These are phyloP conservation scores for Pythium aristosporum DNA, from an alignment of 352 stramenopile species.

Conservation along the genomic window DNA sequence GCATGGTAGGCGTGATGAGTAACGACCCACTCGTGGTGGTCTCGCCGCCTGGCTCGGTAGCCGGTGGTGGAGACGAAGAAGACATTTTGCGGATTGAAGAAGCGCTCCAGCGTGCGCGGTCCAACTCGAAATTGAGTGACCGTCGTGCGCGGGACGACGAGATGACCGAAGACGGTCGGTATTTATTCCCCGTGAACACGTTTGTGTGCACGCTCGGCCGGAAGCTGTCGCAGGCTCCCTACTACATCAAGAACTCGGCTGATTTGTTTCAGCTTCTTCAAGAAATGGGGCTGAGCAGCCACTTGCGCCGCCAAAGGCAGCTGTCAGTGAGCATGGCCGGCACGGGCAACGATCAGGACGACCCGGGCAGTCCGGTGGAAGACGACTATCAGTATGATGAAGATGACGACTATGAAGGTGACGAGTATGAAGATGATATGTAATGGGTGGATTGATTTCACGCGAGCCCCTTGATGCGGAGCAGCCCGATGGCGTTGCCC, in stretches of 20 bases:
- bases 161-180: conserved; percentile 40
- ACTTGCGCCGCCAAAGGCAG: conserved; percentile 71
- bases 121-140: conserved; percentile 27
- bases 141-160: conserved; percentile 33
- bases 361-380: conserved; percentile 21
- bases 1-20: background rate
- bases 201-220: conserved; percentile 83
- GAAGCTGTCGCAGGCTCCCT: conserved; percentile 81
- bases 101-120: conserved; percentile 11
- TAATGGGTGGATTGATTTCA: conserved; percentile 11
- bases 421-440: conserved; percentile 28
- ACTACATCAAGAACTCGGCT: conserved; percentile 87
- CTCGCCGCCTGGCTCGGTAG: conserved; percentile 11
- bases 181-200: conserved; percentile 80
- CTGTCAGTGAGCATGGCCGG: conserved; percentile 44
- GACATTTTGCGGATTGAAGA: conserved; percentile 22
- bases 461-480: conserved; percentile 61
- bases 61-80: conserved; percentile 26
- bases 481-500: conserved; percentile 73
- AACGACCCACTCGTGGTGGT: background rate
- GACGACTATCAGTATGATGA: conserved; percentile 15
- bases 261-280: conserved; percentile 83
- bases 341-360: conserved; percentile 13
- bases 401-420: conserved; percentile 18
- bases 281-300: conserved; percentile 83